Conservation (phyloP, 192 early-diverging fungal species). For the Linnemannia zychae region DNA sequence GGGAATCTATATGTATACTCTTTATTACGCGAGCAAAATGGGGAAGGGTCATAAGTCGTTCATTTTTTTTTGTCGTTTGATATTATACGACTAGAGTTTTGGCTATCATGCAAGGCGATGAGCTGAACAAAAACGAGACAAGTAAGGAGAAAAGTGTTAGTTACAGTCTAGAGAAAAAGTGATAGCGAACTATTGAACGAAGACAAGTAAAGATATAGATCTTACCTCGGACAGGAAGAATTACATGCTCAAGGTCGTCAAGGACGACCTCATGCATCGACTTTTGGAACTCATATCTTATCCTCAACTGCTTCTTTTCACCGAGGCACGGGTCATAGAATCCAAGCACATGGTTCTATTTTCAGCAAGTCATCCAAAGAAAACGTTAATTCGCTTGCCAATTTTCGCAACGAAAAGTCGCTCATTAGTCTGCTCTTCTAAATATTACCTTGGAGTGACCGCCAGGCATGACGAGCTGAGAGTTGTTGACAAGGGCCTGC, state of each 20-base stretch:
- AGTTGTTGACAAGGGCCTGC: conserved; percentile 86
- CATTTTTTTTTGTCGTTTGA: not conserved
- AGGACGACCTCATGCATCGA: conserved; percentile 84
- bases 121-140: not conserved
- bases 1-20: not conserved
- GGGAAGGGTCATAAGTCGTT: not conserved
- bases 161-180: not conserved
- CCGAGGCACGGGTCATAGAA: conserved; percentile 98
- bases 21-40: not conserved
- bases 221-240: conserved; percentile 81
- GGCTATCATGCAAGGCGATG: not conserved
- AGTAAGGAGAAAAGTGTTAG: not conserved
- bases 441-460: conserved; percentile 85
- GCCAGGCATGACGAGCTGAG: conserved; percentile 89
- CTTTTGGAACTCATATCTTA: conserved; percentile 89
- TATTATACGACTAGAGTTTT: not conserved
- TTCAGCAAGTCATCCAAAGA: not conserved
- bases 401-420: too few relatives aligned
- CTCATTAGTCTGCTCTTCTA: not conserved
- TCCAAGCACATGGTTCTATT: conserved; percentile 85
- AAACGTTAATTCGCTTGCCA: too few relatives aligned
- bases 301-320: conserved; percentile 83
- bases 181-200: not conserved
- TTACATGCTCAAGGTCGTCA: conserved; percentile 82
- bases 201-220: not conserved